Conservation (phyloP, 176 grass and related monocot genomes). For the Coix lacrymajobi region DNA sequence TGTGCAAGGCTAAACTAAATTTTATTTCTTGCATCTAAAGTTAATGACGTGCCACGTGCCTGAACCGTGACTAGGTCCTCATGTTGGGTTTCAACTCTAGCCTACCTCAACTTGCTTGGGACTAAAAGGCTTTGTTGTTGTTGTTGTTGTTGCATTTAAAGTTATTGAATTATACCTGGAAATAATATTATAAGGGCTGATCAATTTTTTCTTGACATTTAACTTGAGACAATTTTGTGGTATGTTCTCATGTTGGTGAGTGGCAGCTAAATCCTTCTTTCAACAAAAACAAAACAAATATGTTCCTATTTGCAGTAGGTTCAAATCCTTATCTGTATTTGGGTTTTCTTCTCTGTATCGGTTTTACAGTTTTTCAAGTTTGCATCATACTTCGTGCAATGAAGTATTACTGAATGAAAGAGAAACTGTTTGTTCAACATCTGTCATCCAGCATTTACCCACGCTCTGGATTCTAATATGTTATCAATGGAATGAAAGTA, state of each 20-base stretch:
- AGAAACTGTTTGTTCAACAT: neutral
- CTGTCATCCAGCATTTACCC: neutral
- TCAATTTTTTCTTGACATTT: neutral
- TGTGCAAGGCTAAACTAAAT: slow-evolving; percentile 22
- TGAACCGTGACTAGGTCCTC: too few species aligned
- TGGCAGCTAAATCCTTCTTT: neutral
- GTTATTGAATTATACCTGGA: neutral
- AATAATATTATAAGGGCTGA: neutral
- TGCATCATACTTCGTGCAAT: neutral
- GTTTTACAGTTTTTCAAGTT: neutral
- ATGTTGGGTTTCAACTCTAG: too few species aligned
- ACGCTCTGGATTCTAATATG: neutral
- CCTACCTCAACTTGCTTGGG: too few species aligned
- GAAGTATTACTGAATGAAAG: neutral
- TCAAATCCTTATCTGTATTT: neutral
- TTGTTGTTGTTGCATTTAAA: neutral
- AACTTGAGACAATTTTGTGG: neutral
- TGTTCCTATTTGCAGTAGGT: neutral
- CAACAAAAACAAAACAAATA: neutral
- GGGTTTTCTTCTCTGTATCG: neutral
- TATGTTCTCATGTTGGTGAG: neutral
- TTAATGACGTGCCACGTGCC: too few species aligned
- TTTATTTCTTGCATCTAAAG: neutral
- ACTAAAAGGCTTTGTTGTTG: too few species aligned
- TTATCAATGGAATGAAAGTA: neutral